Evolutionary conservation across 2,329 filamentous ascomycete species (phyloP).

Genomic region (Eutypella sp.): DNA sequence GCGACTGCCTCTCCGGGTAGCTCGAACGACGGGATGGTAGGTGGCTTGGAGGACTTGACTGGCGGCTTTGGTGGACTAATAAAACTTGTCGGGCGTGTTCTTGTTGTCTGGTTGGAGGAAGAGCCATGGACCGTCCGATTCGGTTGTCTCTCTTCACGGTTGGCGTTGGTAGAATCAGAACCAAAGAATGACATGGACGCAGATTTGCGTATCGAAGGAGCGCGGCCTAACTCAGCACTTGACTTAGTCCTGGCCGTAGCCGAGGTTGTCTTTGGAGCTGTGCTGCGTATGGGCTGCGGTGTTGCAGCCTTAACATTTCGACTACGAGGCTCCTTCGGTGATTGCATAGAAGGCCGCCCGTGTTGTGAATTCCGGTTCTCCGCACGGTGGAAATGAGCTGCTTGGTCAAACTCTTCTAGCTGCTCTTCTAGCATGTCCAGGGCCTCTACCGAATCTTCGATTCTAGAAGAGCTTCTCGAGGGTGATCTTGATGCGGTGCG

Average conservation of each 20-base stretch:
- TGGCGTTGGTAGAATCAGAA: conserved; percentile 20
- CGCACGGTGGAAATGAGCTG: conserved; percentile 19
- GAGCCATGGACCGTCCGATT: conserved; percentile 17
- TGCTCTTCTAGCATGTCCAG: conserved; percentile 58
- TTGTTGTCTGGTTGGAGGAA: conserved; percentile 20
- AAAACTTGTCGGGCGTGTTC: conserved; percentile 36
- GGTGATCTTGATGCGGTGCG: conserved; percentile 29
- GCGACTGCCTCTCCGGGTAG: conserved; percentile 59
- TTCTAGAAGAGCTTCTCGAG: conserved; percentile 36
- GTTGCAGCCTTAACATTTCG: conserved; percentile 16
- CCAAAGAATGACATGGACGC: conserved; percentile 35
- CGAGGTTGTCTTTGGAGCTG: conserved; percentile 25
- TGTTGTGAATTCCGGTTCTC: conserved; percentile 6
- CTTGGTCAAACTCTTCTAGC: conserved; percentile 46
- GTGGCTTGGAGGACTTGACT: conserved; percentile 48
- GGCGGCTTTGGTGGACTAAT: conserved; percentile 40
- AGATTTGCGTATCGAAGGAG: conserved; percentile 36
- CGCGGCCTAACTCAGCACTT: conserved; percentile 26
- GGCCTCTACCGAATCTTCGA: conserved; percentile 61
- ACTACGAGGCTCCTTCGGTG: conserved; percentile 7
- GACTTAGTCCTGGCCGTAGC: conserved; percentile 39
- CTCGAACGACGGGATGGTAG: conserved; percentile 54
- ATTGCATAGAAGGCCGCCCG: conserved; percentile 6
- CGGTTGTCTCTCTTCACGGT: conserved; percentile 17
- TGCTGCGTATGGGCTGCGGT: conserved; percentile 19